Evolutionary conservation across 2,329 filamentous ascomycete species (phyloP), one percentile per base, ranked within the genome.

Genomic region (Fonsecaea nubica): DNA sequence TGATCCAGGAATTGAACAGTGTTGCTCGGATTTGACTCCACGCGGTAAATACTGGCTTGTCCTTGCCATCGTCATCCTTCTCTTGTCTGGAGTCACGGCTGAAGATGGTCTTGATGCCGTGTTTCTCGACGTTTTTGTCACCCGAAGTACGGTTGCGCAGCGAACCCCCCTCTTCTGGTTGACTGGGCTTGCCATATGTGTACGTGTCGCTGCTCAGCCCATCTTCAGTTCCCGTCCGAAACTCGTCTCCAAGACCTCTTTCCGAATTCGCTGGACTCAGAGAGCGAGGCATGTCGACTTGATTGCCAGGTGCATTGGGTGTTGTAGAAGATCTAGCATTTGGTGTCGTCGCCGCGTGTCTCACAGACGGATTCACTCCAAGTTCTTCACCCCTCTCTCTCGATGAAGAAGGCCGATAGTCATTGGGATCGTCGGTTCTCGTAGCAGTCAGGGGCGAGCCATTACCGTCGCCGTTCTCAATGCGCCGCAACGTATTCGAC

Each of bases 1-100:
- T 97, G 80, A 97, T 90, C 87, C 91, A 96, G 0, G 92, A 95
- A 73, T 87, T 89, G 71, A 96, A 86, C 3, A 96, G 73, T 0
- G 92, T 93, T 18, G 90, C 87, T 72, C 88, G 87, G 57, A 93
- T 77, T 77, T 93, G 91, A 73, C 89, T 89, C 66, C 79, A 79
- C 8, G 86, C 74, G 0, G 88, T 90, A 66, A 86, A 90, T 30
- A 69, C 56, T 8, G 53, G 50, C 50, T 73, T 69, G 25, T 67
- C 62, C 62, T 72, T 72, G 40, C 71, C 72, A 21, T 69, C 69
- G 60, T 72, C 61, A 54, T 72, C 69, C 21, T 30, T 36, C 8
- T 62, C 48, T 9, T 62, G 33, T 3, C 65, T 61, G 35, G 50
- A 38, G 32, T 18, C 52, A 45, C 48, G 32, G 21, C 7, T 42